Evolutionary conservation across 2,329 filamentous ascomycete genomes (phyloP), one percentile per base, ranked within the genome.

Genomic region (Fusarium citri): DNA sequence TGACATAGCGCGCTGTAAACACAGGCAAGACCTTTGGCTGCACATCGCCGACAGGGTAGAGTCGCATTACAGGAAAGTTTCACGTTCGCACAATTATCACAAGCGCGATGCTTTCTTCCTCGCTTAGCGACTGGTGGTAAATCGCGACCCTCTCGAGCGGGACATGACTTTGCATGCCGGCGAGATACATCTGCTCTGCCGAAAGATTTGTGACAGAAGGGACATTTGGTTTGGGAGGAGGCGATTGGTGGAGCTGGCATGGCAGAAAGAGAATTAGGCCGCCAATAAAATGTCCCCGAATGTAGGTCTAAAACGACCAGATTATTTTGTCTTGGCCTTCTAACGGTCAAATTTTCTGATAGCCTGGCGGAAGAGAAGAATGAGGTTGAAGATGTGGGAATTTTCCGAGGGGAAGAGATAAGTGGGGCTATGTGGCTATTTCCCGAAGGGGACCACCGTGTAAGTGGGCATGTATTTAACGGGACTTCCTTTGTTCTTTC

Each of bases 91-190:
- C 71, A 73, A 0, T 30, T 46, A 16, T 68, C 59, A 14, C 71
- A 73, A 8, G 71, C 65, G 5, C 57, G 65, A 10, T 42, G 28
- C 1, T 69, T 73, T 34, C 66, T 65, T 9, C 71, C 71, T 1
- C 59, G 61, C 23, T 58, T 71, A 7, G 59, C 51, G 2, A 15
- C 23, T 16, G 47, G 55, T 18, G 61, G 71, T 3, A 73, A 40
- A 55, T 55, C 28, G 1, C 50, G 59, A 12, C 51, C 41, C 6
- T 41, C 22, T 15, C 71, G 56, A n/a, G 34, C 23, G 6, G 31
- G 37, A 25, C 71, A 73, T 2, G 61, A 68, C 11, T 37, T 34
- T 4, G 66, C 28, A 26, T 73, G 71, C 1, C 71, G 55, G 3
- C 57, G 57, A 6, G 71, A 43, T 7, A 68, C 57, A 18, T 73